Conservation (phyloP, 352 stramenopile species). For the Blastocystis hominis region DNA sequence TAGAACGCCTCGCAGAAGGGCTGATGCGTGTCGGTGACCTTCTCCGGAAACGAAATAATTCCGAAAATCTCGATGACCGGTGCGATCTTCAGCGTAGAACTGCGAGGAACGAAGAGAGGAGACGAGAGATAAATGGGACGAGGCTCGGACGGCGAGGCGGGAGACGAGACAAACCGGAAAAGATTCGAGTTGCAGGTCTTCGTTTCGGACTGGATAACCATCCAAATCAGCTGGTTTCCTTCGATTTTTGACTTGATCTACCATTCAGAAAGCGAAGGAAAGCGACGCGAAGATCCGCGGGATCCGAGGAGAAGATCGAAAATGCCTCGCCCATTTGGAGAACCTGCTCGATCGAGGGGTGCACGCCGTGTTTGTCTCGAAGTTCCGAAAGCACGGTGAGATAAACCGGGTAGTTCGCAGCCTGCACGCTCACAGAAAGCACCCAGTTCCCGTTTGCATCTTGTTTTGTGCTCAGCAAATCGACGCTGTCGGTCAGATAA, state of each 20-base stretch:
- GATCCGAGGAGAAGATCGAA: not conserved
- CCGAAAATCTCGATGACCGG: not conserved
- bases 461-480: not conserved
- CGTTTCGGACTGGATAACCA: not conserved
- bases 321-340: not conserved
- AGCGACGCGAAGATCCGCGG: not conserved
- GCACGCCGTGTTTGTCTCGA: not conserved
- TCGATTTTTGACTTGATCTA: not conserved
- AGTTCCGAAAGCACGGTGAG: not conserved
- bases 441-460: not conserved
- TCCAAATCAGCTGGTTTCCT: constrained; percentile 31
- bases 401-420: not conserved
- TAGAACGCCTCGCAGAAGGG: constrained; percentile 26
- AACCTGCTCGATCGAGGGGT: not conserved
- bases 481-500: not conserved
- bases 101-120: not conserved
- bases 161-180: not conserved
- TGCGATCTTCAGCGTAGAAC: not conserved
- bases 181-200: constrained; percentile 6
- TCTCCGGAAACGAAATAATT: not conserved
- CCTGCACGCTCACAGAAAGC: not conserved
- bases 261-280: not conserved
- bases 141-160: not conserved
- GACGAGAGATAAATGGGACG: not conserved
- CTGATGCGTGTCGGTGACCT: not conserved